Evolutionary conservation across 2,329 filamentous ascomycete genomes (phyloP).

Genomic region (Davidsoniella neocaledoniae): DNA sequence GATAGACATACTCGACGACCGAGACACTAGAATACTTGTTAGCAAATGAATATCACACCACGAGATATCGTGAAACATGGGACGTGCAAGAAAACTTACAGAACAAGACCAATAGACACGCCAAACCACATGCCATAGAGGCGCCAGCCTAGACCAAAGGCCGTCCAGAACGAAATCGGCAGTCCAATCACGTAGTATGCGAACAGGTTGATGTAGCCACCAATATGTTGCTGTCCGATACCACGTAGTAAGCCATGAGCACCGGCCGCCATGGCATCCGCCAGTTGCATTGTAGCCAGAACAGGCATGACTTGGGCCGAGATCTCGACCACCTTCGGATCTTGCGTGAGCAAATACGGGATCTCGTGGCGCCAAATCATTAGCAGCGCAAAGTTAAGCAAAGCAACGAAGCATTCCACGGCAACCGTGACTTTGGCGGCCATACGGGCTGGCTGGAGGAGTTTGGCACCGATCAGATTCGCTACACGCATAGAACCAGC

Average conservation of each 20-base stretch:
- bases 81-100: slow-evolving; percentile 27
- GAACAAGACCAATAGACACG: slow-evolving; percentile 51
- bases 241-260: slow-evolving; percentile 77
- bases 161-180: slow-evolving; percentile 63
- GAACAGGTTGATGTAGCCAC: slow-evolving; percentile 73
- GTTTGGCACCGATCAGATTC: slow-evolving; percentile 76
- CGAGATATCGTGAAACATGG: not conserved
- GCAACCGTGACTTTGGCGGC: slow-evolving; percentile 62
- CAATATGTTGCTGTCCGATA: slow-evolving; percentile 74
- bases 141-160: slow-evolving; percentile 62
- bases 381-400: slow-evolving; percentile 61
- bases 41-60: slow-evolving; percentile 6
- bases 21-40: slow-evolving; percentile 26
- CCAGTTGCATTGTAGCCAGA: slow-evolving; percentile 76
- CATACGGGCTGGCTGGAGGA: slow-evolving; percentile 64
- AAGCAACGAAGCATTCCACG: slow-evolving; percentile 51
- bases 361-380: slow-evolving; percentile 53
- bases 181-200: slow-evolving; percentile 77
- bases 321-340: slow-evolving; percentile 49
- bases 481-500: slow-evolving; percentile 77
- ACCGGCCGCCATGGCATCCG: slow-evolving; percentile 63
- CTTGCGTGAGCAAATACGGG: slow-evolving; percentile 61
- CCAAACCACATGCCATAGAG: slow-evolving; percentile 70
- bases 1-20: slow-evolving; percentile 35
- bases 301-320: slow-evolving; percentile 59